Percentiles rank a stretch among this genome's conserved stretches.
Conservation (phyloP, 768 basidiomycete genomes). For the Lenzites betulinus region DNA sequence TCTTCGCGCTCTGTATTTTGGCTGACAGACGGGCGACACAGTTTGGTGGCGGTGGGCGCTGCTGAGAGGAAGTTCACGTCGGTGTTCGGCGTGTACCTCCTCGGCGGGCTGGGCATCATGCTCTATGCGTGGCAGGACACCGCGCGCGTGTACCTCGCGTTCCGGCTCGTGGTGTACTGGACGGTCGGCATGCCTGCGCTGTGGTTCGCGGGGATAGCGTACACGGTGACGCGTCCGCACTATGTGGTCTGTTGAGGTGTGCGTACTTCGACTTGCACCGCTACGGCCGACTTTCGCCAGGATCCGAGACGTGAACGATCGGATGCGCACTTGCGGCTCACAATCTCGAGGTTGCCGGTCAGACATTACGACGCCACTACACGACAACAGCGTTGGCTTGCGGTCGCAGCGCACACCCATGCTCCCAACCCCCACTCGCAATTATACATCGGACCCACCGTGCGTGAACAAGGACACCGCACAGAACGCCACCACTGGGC, state of each 20-base stretch:
- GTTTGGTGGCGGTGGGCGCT: background rate
- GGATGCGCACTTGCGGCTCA: background rate
- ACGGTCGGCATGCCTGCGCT: constrained; percentile 9
- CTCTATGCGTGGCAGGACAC: background rate
- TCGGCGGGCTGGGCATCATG: background rate
- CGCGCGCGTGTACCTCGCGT: background rate
- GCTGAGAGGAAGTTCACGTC: background rate
- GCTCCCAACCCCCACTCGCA: too few species aligned
- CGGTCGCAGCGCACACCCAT: too few species aligned
- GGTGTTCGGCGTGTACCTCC: constrained; percentile 11
- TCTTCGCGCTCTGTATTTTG: too few species aligned
- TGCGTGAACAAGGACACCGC: too few species aligned
- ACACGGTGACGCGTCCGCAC: background rate
- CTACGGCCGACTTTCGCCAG: background rate
- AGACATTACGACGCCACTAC: too few species aligned
- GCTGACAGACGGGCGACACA: too few species aligned
- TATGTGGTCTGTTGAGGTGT: background rate
- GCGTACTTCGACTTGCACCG: too few species aligned
- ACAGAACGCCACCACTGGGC: too few species aligned
- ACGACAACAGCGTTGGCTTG: too few species aligned
- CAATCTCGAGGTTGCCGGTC: too few species aligned
- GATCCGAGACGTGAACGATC: background rate
- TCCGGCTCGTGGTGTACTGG: constrained; percentile 4
- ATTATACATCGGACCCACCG: too few species aligned
- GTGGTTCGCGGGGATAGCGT: constrained; percentile 2